Conservation (phyloP, 2,329 filamentous ascomycete genomes). For the Nemania abortiva region DNA sequence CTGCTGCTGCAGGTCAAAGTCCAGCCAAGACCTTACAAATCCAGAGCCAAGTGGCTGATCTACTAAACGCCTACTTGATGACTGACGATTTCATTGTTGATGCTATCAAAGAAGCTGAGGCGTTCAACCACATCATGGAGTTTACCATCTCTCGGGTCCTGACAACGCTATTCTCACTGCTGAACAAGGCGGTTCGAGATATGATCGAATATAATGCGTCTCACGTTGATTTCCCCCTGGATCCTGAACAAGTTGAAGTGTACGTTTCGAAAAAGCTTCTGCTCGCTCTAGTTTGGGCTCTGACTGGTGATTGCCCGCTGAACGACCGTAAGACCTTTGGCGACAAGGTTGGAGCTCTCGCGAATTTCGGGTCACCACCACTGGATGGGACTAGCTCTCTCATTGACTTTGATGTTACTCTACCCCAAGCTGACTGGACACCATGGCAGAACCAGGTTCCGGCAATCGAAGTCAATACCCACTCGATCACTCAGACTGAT, state of each 20-base stretch:
- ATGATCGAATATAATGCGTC: slow-evolving; percentile 96
- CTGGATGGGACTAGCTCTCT: slow-evolving; percentile 83
- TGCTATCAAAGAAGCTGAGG: slow-evolving; percentile 79
- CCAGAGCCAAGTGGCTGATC: slow-evolving; percentile 82
- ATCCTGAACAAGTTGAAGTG: slow-evolving; percentile 87
- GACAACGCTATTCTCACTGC: slow-evolving; percentile 91
- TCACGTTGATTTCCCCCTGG: slow-evolving; percentile 92
- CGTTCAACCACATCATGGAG: slow-evolving; percentile 97
- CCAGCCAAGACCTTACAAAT: slow-evolving; percentile 82
- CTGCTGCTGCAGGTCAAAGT: slow-evolving; percentile 78
- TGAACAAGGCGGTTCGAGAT: slow-evolving; percentile 93
- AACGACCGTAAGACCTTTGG: slow-evolving; percentile 89
- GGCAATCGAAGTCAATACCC: slow-evolving; percentile 95
- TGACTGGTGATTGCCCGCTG: slow-evolving; percentile 94
- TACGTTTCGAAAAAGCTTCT: slow-evolving; percentile 95
- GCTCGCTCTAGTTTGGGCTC: slow-evolving; percentile 91
- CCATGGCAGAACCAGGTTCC: slow-evolving; percentile 97
- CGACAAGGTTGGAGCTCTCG: slow-evolving; percentile 83
- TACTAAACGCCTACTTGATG: slow-evolving; percentile 80
- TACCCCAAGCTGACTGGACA: slow-evolving; percentile 90
- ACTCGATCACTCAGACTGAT: slow-evolving; percentile 97
- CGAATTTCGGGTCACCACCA: slow-evolving; percentile 86
- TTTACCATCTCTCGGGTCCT: slow-evolving; percentile 92
- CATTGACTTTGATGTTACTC: slow-evolving; percentile 93
- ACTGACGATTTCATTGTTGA: slow-evolving; percentile 84